Evolutionary conservation across 2,329 filamentous ascomycete species (phyloP).

Genomic region (Fusarium tupiense): DNA sequence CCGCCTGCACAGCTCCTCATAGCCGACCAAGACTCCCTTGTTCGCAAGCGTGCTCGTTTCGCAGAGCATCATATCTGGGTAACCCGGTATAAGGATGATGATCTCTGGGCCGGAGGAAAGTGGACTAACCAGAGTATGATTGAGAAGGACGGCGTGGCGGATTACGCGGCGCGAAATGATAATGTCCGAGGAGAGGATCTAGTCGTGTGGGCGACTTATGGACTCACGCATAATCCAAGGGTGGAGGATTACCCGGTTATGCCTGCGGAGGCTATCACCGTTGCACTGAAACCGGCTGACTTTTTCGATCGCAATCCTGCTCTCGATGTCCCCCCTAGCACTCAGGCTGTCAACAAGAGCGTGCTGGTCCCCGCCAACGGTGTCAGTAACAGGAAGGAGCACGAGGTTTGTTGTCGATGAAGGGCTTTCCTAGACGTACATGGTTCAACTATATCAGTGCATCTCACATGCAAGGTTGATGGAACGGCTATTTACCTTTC

Average conservation of each 20-base stretch:
- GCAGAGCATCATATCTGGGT: constrained; percentile 57
- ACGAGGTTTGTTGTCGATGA: background rate
- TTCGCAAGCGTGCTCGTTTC: constrained; percentile 53
- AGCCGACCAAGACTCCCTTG: constrained; percentile 51
- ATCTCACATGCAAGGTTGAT: too few relatives aligned
- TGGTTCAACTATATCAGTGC: too few relatives aligned
- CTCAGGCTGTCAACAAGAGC: background rate
- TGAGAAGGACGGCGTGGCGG: constrained; percentile 50
- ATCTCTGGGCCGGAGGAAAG: constrained; percentile 55
- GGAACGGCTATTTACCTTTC: background rate
- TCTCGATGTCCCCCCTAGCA: constrained; percentile 52
- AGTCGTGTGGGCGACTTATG: constrained; percentile 66
- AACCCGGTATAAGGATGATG: constrained; percentile 55
- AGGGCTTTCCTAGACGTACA: background rate
- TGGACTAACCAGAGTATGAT: constrained; percentile 55
- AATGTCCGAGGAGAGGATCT: constrained; percentile 60
- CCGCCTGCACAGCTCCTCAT: constrained; percentile 58
- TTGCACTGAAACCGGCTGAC: constrained; percentile 57
- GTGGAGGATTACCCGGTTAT: constrained; percentile 77
- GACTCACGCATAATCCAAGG: constrained; percentile 73
- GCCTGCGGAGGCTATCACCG: constrained; percentile 61
- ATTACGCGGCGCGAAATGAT: constrained; percentile 55
- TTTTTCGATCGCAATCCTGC: constrained; percentile 60
- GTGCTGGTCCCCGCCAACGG: background rate
- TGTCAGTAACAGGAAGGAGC: background rate